phyloP scores from a whole-genome alignment of 352 stramenopile species.

The Phytophthora europaea region DNA sequence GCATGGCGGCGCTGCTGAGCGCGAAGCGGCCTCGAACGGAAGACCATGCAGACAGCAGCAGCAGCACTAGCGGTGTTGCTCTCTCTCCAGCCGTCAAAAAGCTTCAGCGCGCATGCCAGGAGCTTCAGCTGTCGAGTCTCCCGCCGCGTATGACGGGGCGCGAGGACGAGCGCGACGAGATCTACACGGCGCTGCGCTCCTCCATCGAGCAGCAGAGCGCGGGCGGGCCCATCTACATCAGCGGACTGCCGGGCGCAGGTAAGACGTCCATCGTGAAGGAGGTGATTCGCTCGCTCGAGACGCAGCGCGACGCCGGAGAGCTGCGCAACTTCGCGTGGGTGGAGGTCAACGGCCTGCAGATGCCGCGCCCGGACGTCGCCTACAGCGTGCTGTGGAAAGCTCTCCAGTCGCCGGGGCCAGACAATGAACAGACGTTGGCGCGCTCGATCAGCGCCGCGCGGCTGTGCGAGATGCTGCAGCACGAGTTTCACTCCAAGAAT shows the following conservation, averaged over 20 bases:
- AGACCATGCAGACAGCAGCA: not conserved
- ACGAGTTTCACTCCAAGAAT: conserved; percentile 56
- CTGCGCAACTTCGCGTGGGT: conserved; percentile 67
- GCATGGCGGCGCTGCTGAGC: not conserved
- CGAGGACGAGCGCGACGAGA: conserved; percentile 68
- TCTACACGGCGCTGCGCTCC: conserved; percentile 60
- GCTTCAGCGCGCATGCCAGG: conserved; percentile 60
- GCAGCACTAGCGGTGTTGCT: not conserved
- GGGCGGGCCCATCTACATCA: conserved; percentile 75
- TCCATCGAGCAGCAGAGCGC: conserved; percentile 66
- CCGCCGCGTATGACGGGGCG: conserved; percentile 64
- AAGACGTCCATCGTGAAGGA: conserved; percentile 84
- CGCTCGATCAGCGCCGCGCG: conserved; percentile 39
- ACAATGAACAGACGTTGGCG: not conserved
- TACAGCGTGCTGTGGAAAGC: conserved; percentile 77
- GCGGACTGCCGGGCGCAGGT: conserved; percentile 68
- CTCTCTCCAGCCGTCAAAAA: conserved; percentile 40
- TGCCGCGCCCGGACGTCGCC: conserved; percentile 71
- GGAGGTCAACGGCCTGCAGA: conserved; percentile 77
- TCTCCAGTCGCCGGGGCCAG: conserved; percentile 38
- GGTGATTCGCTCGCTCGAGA: conserved; percentile 61
- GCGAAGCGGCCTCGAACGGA: not conserved
- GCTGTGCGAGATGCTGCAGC: conserved; percentile 57
- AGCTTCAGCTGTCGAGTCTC: conserved; percentile 71
- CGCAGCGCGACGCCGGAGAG: conserved; percentile 37